Evolutionary conservation across 2,329 filamentous ascomycete species (phyloP), one percentile per base, ranked within the genome.

Genomic region (Aureobasidium sp.): DNA sequence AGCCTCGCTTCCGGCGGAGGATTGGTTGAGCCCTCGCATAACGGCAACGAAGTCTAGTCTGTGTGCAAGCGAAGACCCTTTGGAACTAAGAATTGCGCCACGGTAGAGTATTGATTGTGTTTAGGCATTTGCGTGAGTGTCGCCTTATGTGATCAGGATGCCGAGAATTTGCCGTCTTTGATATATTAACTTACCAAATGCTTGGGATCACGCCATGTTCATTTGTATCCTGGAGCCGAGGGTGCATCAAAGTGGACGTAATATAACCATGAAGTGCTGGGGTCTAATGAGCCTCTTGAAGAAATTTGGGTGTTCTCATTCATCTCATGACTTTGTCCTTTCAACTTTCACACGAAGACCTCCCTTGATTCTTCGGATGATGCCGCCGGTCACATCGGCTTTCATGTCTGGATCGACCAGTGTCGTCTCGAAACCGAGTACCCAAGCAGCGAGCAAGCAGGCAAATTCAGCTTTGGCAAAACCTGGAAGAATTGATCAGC

Each of bases 401-500:
- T 65, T 62, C 56, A 61, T 45, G 15, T 61, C n/a, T 15, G 57
- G 41, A n/a, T 67, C 64, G 6, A 59, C 64, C 37, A 65, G 31
- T 4, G 52, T 53, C 27, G 61, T 63, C 12, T 68, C 64, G 39
- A 67, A 71, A 1, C 56, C 61, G 14, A 62, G 53, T 7, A 70
- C 61, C 49, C 70, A 63, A 3, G 66, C 67, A 11, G 68, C 67
- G 15, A 70, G 42, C 15, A 72, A 34, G 36, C 65, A 67, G 14
- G 66, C 68, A 31, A 71, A 56, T 61, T 73, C 71, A 1, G 67
- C 64, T 36, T 65, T 62, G 5, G 69, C 68, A 56, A 73, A 72
- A 2, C 45, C 56, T 55, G 51, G 22, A 20, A 5, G 5, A 20
- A 12, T 17, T 29, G 1, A 47, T 15, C 34, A 36, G 25, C 22